A percentile compares a stretch with the other conserved stretches of the same genome.
Evolutionary conservation across 805 yeast species (phyloP).

Genomic region (Starmerella kuoi): DNA sequence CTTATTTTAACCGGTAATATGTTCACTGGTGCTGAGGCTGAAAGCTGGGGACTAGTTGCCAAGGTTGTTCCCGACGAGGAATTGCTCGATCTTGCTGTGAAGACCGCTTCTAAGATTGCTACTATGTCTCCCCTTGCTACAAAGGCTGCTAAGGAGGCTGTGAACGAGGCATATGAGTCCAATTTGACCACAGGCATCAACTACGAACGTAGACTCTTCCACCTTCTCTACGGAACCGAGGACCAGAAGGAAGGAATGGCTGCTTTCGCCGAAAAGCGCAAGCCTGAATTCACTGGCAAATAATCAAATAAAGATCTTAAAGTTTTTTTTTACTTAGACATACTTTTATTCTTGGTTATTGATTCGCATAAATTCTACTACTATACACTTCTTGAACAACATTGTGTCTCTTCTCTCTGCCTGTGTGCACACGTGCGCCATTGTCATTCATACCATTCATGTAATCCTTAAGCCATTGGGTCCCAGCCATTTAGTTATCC

Average conservation of each 20-base stretch:
- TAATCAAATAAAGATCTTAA: slow-evolving; percentile 17
- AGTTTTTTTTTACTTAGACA: too few species aligned
- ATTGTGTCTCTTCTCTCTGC: too few species aligned
- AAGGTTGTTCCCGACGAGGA: slow-evolving; percentile 32
- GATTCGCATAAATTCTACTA: too few species aligned
- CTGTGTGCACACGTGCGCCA: too few species aligned
- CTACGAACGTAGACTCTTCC: slow-evolving; percentile 37
- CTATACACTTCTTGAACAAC: too few species aligned
- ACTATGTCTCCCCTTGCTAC: slow-evolving; percentile 34
- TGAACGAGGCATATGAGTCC: slow-evolving; percentile 33
- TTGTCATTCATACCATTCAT: too few species aligned
- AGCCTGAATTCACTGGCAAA: slow-evolving; percentile 29
- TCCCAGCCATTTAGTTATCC: too few species aligned
- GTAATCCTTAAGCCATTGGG: too few species aligned
- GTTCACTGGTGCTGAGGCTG: slow-evolving; percentile 37
- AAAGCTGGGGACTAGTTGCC: slow-evolving; percentile 39
- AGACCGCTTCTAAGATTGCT: slow-evolving; percentile 36
- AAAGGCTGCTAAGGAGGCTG: slow-evolving; percentile 37
- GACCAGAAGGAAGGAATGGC: slow-evolving; percentile 42
- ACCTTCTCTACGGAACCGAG: slow-evolving; percentile 35
- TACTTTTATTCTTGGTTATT: too few species aligned
- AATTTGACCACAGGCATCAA: slow-evolving; percentile 32
- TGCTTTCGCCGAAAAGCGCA: slow-evolving; percentile 39
- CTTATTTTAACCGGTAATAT: slow-evolving; percentile 37
- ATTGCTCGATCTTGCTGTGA: slow-evolving; percentile 35